These are phyloP conservation scores for Royoungia palumana DNA, from an alignment of 768 basidiomycete species.

Conservation along the genomic window DNA sequence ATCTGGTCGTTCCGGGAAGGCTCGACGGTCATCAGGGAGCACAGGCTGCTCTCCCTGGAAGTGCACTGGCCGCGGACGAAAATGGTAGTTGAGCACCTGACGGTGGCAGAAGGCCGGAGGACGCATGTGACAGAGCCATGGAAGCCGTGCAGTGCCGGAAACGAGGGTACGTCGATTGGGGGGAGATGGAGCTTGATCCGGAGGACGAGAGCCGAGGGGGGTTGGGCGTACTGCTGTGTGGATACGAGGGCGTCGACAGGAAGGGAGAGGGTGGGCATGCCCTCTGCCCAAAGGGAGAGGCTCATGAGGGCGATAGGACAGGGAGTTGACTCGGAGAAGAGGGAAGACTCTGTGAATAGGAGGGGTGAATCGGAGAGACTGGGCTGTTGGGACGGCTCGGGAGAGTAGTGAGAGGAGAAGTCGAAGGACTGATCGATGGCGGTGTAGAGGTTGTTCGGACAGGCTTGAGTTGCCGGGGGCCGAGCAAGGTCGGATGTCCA, in stretches of 20 bases:
- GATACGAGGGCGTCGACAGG: constrained; percentile 53
- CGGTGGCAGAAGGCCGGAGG: constrained; percentile 48
- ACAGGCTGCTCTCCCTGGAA: constrained; percentile 49
- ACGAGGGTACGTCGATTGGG: constrained; percentile 47
- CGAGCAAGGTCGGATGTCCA: constrained; percentile 27
- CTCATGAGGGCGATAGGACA: constrained; percentile 32
- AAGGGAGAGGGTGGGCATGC: constrained; percentile 61
- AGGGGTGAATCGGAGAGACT: constrained; percentile 30
- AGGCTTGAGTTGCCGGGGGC: constrained; percentile 24
- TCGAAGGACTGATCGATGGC: constrained; percentile 19
- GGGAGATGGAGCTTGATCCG: constrained; percentile 59
- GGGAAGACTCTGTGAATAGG: constrained; percentile 23
- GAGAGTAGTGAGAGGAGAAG: constrained; percentile 20
- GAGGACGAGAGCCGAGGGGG: constrained; percentile 45
- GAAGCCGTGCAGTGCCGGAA: constrained; percentile 63
- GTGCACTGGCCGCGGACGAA: constrained; percentile 50
- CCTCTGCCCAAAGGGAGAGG: constrained; percentile 60
- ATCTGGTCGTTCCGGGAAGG: constrained; percentile 43
- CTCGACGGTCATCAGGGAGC: constrained; percentile 39
- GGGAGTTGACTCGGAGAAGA: constrained; percentile 33
- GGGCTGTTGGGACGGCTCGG: constrained; percentile 22
- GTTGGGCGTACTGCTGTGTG: constrained; percentile 32
- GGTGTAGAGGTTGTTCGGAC: constrained; percentile 25
- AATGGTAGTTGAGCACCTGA: constrained; percentile 62
- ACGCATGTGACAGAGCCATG: constrained; percentile 54